A percentile compares a stretch with the other conserved stretches of the same genome.
Conservation (phyloP, 805 yeast genomes). For the Pichia cephalocereana region DNA sequence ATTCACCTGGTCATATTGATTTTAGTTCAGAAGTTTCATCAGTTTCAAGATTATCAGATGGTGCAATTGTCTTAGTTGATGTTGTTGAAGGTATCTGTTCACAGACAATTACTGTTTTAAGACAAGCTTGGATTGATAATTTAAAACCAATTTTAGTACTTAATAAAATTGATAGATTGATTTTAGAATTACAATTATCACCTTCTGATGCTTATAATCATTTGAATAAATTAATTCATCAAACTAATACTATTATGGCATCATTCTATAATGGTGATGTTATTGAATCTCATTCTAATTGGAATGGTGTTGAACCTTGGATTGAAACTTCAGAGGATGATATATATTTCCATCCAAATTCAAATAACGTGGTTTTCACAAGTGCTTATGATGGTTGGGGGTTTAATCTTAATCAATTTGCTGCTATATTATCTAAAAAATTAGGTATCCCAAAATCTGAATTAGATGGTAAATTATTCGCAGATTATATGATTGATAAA, state of each 20-base stretch:
- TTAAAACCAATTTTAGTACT: slow-evolving; percentile 80
- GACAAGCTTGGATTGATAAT: slow-evolving; percentile 94
- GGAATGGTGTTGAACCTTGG: slow-evolving; percentile 40
- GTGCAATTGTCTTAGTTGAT: slow-evolving; percentile 91
- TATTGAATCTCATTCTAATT: slow-evolving; percentile 75
- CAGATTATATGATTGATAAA: slow-evolving; percentile 84
- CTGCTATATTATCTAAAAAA: slow-evolving; percentile 75
- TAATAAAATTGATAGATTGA: slow-evolving; percentile 83
- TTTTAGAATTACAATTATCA: slow-evolving; percentile 71
- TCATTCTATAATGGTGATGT: slow-evolving; percentile 88
- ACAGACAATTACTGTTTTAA: slow-evolving; percentile 86
- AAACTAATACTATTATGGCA: slow-evolving; percentile 91
- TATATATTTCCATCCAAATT: slow-evolving; percentile 78
- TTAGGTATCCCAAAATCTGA: slow-evolving; percentile 75
- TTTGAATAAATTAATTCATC: slow-evolving; percentile 71
- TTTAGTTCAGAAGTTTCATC: slow-evolving; percentile 94
- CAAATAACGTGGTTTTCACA: slow-evolving; percentile 84
- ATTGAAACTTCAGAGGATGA: slow-evolving; percentile 74
- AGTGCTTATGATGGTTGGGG: slow-evolving; percentile 98
- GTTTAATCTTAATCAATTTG: slow-evolving; percentile 79
- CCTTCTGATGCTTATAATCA: slow-evolving; percentile 83
- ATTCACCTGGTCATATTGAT: slow-evolving; percentile 99
- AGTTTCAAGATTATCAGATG: slow-evolving; percentile 93
- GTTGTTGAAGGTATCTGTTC: slow-evolving; percentile 98
- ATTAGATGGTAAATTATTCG: slow-evolving; percentile 87